Conservation (phyloP, 768 basidiomycete genomes). For the Dacryopinax primogenitus region DNA sequence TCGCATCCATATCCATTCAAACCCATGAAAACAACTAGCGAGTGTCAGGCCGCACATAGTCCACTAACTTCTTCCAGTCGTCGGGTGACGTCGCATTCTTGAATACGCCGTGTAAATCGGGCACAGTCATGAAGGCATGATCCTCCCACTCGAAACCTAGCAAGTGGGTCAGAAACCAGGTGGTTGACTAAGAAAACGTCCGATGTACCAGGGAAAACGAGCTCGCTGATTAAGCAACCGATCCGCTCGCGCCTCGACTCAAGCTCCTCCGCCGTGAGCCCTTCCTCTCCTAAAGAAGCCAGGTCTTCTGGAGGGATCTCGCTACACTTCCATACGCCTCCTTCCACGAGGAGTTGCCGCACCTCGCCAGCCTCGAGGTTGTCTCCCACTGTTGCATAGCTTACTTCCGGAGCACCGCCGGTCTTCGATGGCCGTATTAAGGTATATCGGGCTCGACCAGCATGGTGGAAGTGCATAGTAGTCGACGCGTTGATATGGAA, state of each 20-base stretch:
- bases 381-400: conserved; percentile 34
- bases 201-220: conserved; percentile 38
- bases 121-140: conserved; percentile 34
- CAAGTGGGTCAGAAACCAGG: background rate
- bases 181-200: background rate
- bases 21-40: background rate
- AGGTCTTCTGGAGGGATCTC: conserved; percentile 27
- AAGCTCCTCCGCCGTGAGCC: conserved; percentile 15
- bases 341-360: conserved; percentile 33
- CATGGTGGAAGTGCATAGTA: conserved; percentile 43
- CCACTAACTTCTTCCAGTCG: background rate
- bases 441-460: conserved; percentile 40
- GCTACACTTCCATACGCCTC: conserved; percentile 29
- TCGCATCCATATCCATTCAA: background rate
- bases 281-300: conserved; percentile 5
- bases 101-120: conserved; percentile 29
- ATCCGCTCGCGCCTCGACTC: conserved; percentile 19
- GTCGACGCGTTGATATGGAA: conserved; percentile 41
- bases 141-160: conserved; percentile 39
- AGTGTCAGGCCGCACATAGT: background rate
- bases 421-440: conserved; percentile 29
- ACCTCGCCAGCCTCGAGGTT: conserved; percentile 34
- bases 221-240: conserved; percentile 46
- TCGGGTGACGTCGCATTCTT: conserved; percentile 16
- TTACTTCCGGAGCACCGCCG: conserved; percentile 26